Evolutionary conservation across 2,329 filamentous ascomycete species (phyloP), one percentile per base, ranked within the genome.

Genomic region (Colletotrichum tabaci): DNA sequence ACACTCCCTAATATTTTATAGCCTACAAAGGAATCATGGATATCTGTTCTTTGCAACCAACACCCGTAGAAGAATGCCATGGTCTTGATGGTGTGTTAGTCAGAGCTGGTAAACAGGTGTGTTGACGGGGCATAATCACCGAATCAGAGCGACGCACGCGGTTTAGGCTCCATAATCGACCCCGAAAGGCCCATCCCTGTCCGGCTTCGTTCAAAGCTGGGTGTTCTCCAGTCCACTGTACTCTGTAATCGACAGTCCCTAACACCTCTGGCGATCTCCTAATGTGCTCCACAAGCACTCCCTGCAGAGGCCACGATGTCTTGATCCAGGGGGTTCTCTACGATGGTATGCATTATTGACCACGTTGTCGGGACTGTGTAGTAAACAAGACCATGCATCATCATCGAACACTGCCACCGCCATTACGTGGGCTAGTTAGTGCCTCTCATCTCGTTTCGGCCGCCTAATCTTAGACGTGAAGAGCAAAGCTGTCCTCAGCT

Each of bases 331-430:
- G 16, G 26, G 30, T 35, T 35, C 30, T 35, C 30, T 49, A 15
- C 18, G 35, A 12, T 7, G 4, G 16, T 16, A 35, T 23, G 16
- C 8, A 18, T 6, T 61, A 47, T 9, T 46, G 42, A 61, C 58
- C 67, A 71, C 56, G 63, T 71, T 67, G 49, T 49, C 38, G 18
- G 55, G 12, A 9, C 16, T 4, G 30, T 18, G 40, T n/a, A n/a
- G 49, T 23, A 18, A 38, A 42, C 49, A 61, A 30, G 30, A 40
- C 35, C 7, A 21, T 21, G 35, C 47, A 38, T 71, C 46, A 46
- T 72, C 65, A 69, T 64, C 18, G 30, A 53, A 60, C 69, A 72
- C 65, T 56, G 69, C 69, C 69, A 63, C n/a, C 7, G 40, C n/a
- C 56, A 42, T 56, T 58, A 60, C 60, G 58, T 72, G 47, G 57